phyloP scores from a whole-genome alignment of 495 filamentous ascomycete genomes.

The Hyphodiscus hymeniophilus region DNA sequence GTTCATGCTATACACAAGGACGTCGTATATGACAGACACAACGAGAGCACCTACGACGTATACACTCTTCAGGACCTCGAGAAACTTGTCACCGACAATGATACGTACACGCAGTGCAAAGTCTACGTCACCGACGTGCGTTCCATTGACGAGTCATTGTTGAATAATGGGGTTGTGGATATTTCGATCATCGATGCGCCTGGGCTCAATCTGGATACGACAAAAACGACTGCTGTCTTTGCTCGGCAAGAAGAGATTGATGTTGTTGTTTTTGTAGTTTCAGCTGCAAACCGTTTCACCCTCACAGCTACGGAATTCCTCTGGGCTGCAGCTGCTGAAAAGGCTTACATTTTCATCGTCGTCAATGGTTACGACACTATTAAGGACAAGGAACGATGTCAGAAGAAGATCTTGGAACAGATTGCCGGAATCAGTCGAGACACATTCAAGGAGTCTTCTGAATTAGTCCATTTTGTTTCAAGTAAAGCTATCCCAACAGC shows the following conservation, averaged over 20 bases:
- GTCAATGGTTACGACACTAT: slow-evolving; percentile 97
- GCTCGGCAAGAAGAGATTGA: slow-evolving; percentile 97
- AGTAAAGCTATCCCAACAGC: slow-evolving; percentile 83
- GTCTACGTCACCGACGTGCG: slow-evolving; percentile 92
- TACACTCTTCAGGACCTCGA: slow-evolving; percentile 70
- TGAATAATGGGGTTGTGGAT: slow-evolving; percentile 96
- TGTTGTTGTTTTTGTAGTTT: slow-evolving; percentile 97
- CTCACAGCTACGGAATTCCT: slow-evolving; percentile 95
- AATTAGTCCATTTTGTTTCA: slow-evolving; percentile 95
- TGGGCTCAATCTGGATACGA: slow-evolving; percentile 87
- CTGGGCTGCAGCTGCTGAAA: slow-evolving; percentile 87
- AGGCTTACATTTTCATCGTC: slow-evolving; percentile 98
- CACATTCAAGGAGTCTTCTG: slow-evolving; percentile 85
- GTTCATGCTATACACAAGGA: slow-evolving; percentile 90
- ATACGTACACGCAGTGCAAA: slow-evolving; percentile 87
- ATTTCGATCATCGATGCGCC: slow-evolving; percentile 97
- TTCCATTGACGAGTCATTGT: slow-evolving; percentile 82
- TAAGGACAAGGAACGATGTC: slow-evolving; percentile 75
- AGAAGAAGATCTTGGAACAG: slow-evolving; percentile 89
- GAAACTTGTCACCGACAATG: slow-evolving; percentile 80
- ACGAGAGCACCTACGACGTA: slow-evolving; percentile 89
- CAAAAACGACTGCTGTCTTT: slow-evolving; percentile 95
- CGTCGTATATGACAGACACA: slow-evolving; percentile 69
- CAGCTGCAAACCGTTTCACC: slow-evolving; percentile 95
- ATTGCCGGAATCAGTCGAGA: slow-evolving; percentile 74